phyloP scores from a whole-genome alignment of 371 early-diverging fungal species.

The Rhizopus stolonifer region DNA sequence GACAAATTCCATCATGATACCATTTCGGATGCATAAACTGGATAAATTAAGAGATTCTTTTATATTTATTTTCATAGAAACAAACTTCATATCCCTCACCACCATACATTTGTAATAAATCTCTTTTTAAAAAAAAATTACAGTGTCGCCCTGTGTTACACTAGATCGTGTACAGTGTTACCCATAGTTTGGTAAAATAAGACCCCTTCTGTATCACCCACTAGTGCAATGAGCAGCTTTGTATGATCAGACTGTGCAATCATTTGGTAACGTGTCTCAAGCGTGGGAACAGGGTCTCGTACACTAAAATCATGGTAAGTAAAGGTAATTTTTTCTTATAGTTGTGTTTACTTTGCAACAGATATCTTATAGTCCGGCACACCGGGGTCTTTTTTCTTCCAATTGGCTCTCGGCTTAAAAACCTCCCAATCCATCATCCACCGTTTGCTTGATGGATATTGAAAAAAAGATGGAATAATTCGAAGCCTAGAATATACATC shows the following conservation, averaged over 20 bases:
- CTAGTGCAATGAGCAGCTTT: constrained; percentile 26
- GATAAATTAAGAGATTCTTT: background rate
- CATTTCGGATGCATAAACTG: background rate
- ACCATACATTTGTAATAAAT: too few species aligned
- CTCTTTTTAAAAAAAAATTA: too few species aligned
- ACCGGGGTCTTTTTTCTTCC: constrained; percentile 55
- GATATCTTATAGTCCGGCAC: constrained; percentile 48
- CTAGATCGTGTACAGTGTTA: background rate
- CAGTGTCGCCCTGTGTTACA: too few species aligned
- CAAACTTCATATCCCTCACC: too few species aligned
- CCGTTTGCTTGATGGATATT: constrained; percentile 16
- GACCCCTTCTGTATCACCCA: constrained; percentile 34
- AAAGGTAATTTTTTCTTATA: background rate
- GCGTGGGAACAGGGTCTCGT: constrained; percentile 11
- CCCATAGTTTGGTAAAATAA: constrained; percentile 25
- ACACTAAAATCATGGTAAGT: background rate
- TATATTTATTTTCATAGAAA: constrained; percentile 4
- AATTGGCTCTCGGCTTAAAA: constrained; percentile 51
- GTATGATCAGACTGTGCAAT: constrained; percentile 4
- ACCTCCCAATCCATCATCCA: constrained; percentile 47
- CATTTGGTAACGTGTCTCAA: constrained; percentile 11
- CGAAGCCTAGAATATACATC: constrained; percentile 25
- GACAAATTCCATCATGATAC: constrained; percentile 21
- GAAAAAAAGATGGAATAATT: constrained; percentile 29
- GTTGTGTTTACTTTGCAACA: constrained; percentile 20